Base-by-base conservation (phyloP, 441 rosid species). In the Sinapis alba region DNA sequence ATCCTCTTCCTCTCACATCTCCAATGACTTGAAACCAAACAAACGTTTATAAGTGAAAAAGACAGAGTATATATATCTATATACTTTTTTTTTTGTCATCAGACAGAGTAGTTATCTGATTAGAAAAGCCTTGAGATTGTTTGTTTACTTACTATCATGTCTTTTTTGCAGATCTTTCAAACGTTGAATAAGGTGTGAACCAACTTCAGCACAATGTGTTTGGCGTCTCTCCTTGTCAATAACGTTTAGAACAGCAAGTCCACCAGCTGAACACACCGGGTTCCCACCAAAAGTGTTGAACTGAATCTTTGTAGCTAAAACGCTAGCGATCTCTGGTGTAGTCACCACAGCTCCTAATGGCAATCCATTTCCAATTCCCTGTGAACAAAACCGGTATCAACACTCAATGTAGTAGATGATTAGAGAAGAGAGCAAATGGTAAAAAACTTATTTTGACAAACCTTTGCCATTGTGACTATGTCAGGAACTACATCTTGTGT, bases 401-500 rank as follows among this genome's bases (percentile, higher is more conserved):
- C 18, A 47, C 5, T 9, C 24, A 43, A 43, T n/a, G 66, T 45
- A 24, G 43, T 54, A 7, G n/a, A 53, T 10, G 60, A 53, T 54
- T 27, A 13, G 16, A 38, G 12, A 59, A 45, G 4, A 68, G 24
- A 63, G 26, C 5, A 38, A 28, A 28, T 41, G 63, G 11, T n/a
- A 69, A 65, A 12, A 2, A 3, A 27, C 5, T 59, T 68, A 18
- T 50, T 50, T 13, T 50, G 50, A 59, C 26, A 71, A 58, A 95
- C 99, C 94, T 95, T 95, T 74, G 98, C 99, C 98, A 95, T 89
- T 67, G 98, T 93, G 68, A 93, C 97, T 62, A 93, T 89, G 89
- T 95, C 98, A 19, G 98, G 99, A 78, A 89, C 80, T 38, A 95
- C 98, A 64, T 87, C 97, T 78, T 95, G 99, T 4, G 93, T 90